A percentile compares a stretch with the other conserved stretches of the same genome.
phyloP scores from a whole-genome alignment of 352 stramenopile species.

The Globisporangium parvum region DNA sequence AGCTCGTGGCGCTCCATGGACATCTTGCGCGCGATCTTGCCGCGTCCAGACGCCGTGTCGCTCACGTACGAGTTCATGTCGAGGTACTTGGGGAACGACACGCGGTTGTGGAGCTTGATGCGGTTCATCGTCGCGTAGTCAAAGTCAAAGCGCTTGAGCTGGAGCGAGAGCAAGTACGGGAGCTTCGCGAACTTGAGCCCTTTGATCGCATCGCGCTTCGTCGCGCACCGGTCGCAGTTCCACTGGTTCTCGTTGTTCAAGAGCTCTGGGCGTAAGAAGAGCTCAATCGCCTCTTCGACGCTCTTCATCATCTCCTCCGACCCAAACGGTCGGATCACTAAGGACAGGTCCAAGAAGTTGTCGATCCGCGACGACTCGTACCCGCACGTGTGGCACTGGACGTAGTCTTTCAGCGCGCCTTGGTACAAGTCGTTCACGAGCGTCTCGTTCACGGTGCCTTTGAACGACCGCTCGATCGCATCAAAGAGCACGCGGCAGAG shows the following conservation, averaged over 20 bases:
- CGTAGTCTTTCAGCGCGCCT: slow-evolving; percentile 84
- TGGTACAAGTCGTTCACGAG: slow-evolving; percentile 87
- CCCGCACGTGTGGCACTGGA: slow-evolving; percentile 78
- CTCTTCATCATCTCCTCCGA: slow-evolving; percentile 82
- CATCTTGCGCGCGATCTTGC: slow-evolving; percentile 79
- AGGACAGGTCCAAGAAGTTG: slow-evolving; percentile 86
- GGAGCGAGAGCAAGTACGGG: slow-evolving; percentile 85
- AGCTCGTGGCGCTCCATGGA: slow-evolving; percentile 79
- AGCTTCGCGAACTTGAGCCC: slow-evolving; percentile 86
- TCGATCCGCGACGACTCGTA: slow-evolving; percentile 85
- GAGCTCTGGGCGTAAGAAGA: slow-evolving; percentile 82
- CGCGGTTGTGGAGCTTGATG: slow-evolving; percentile 83
- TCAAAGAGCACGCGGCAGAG: slow-evolving; percentile 89
- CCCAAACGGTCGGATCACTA: slow-evolving; percentile 86
- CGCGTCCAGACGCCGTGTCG: slow-evolving; percentile 35
- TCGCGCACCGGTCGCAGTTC: slow-evolving; percentile 76
- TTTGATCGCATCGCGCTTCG: slow-evolving; percentile 88
- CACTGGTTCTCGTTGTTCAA: slow-evolving; percentile 89
- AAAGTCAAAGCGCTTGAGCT: slow-evolving; percentile 91
- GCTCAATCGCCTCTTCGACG: slow-evolving; percentile 82
- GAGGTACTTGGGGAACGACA: slow-evolving; percentile 88
- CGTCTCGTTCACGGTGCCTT: slow-evolving; percentile 80
- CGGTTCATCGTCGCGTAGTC: slow-evolving; percentile 87
- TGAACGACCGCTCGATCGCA: slow-evolving; percentile 84
- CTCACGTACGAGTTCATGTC: slow-evolving; percentile 87